phyloP scores from a whole-genome alignment of 2,329 filamentous ascomycete species.

The Penicillium sp. region DNA sequence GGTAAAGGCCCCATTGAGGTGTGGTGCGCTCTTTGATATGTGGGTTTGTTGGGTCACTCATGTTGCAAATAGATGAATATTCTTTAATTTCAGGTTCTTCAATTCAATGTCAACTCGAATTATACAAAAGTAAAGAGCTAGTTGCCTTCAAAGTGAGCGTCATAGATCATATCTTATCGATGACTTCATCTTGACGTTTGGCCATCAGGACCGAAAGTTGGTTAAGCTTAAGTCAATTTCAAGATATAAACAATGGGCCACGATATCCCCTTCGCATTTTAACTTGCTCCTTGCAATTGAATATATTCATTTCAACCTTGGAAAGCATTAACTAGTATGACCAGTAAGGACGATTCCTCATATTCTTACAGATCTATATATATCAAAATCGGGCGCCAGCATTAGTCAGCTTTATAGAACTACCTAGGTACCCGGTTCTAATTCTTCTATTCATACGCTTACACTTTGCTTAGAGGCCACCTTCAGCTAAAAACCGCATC shows the following conservation, averaged over 20 bases:
- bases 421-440: too few species aligned
- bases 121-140: not conserved
- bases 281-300: too few species aligned
- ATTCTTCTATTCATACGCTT: not conserved
- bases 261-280: not conserved
- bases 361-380: not conserved
- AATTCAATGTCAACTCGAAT: not conserved
- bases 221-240: not conserved
- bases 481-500: not conserved
- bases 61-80: not conserved
- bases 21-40: slow-evolving; percentile 51
- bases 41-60: slow-evolving; percentile 50
- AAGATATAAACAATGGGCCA: not conserved
- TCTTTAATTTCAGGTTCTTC: not conserved
- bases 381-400: not conserved
- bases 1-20: slow-evolving; percentile 55
- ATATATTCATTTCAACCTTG: not conserved
- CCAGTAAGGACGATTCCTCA: too few species aligned
- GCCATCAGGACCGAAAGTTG: not conserved
- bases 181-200: slow-evolving; percentile 32
- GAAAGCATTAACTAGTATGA: too few species aligned
- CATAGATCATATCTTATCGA: slow-evolving; percentile 13
- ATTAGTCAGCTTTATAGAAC: not conserved
- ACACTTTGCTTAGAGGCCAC: not conserved
- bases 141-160: not conserved